Conservation (phyloP, 768 basidiomycete genomes). For the Jaapia argillacea region DNA sequence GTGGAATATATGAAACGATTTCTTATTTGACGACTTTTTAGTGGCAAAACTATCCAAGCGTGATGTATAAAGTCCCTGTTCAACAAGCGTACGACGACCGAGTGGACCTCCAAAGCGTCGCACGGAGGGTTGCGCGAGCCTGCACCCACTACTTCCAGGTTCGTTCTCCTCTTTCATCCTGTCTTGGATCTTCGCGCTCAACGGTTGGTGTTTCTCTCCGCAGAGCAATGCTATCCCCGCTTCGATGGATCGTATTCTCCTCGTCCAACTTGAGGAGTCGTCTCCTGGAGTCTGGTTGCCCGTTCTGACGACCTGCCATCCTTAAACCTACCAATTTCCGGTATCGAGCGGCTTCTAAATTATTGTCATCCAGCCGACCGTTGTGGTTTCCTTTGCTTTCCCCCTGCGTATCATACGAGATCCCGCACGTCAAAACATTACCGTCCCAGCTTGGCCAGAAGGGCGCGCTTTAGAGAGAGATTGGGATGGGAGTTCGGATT, state of each 20-base stretch:
- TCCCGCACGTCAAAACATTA: too few relatives aligned
- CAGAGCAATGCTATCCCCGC: slow-evolving; percentile 65
- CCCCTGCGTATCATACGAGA: too few relatives aligned
- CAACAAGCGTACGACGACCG: slow-evolving; percentile 56
- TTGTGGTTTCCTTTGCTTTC: too few relatives aligned
- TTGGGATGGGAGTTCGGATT: too few relatives aligned
- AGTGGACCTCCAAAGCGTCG: slow-evolving; percentile 55
- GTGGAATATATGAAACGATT: slow-evolving; percentile 1
- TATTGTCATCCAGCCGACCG: too few relatives aligned
- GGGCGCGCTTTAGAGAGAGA: too few relatives aligned
- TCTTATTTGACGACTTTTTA: slow-evolving; percentile 14
- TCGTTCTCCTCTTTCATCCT: slow-evolving; percentile 2
- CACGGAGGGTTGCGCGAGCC: slow-evolving; percentile 58
- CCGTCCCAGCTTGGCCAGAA: too few relatives aligned
- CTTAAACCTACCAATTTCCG: too few relatives aligned
- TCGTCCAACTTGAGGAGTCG: slow-evolving; percentile 65
- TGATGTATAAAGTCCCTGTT: slow-evolving; percentile 71
- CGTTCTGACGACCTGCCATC: slow-evolving; percentile 37
- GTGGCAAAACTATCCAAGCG: slow-evolving; percentile 64
- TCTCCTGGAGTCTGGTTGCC: slow-evolving; percentile 66
- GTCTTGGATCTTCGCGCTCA: background rate
- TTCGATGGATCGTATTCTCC: slow-evolving; percentile 55
- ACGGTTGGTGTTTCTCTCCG: slow-evolving; percentile 6
- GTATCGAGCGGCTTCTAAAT: too few relatives aligned
- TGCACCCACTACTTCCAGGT: slow-evolving; percentile 72